Conservation (phyloP, 192 early-diverging fungal species). For the Entomortierella beljakovae region DNA sequence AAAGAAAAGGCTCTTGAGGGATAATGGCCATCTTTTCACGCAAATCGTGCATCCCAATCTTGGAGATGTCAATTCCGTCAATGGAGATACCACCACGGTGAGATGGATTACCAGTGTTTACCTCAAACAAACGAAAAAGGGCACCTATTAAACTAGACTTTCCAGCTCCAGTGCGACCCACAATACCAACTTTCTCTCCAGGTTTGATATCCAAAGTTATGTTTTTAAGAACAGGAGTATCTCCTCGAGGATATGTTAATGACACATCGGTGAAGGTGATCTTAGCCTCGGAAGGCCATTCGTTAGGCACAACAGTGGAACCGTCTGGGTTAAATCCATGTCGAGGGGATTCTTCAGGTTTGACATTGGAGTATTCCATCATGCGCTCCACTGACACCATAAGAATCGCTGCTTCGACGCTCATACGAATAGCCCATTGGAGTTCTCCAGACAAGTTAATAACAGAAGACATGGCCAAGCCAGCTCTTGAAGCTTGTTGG, state of each 20-base stretch:
- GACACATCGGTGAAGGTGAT: slow-evolving; percentile 67
- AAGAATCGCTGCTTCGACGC: slow-evolving; percentile 52
- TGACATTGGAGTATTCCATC: slow-evolving; percentile 59
- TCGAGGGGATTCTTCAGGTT: slow-evolving; percentile 58
- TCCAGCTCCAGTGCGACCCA: slow-evolving; percentile 35
- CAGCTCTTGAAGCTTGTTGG: slow-evolving; percentile 61
- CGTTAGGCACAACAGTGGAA: slow-evolving; percentile 28
- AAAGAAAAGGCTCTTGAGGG: slow-evolving; percentile 74
- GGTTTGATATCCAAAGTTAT: slow-evolving; percentile 72
- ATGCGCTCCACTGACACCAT: slow-evolving; percentile 74
- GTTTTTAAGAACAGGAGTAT: slow-evolving; percentile 61
- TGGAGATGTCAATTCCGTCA: slow-evolving; percentile 73
- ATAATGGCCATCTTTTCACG: slow-evolving; percentile 67
- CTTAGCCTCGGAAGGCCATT: slow-evolving; percentile 70
- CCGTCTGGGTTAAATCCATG: slow-evolving; percentile 22
- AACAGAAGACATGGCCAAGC: slow-evolving; percentile 62
- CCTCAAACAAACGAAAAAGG: slow-evolving; percentile 78
- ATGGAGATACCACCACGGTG: slow-evolving; percentile 62
- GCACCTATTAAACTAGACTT: slow-evolving; percentile 66
- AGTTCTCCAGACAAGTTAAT: slow-evolving; percentile 65
- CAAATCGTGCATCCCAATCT: slow-evolving; percentile 67
- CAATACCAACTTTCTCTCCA: slow-evolving; percentile 22
- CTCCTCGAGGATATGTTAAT: slow-evolving; percentile 62
- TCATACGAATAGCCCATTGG: slow-evolving; percentile 65
- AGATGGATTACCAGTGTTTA: slow-evolving; percentile 45